These are phyloP conservation scores for Geotrichum histeridarum DNA, from an alignment of 1,139 yeast genomes.

Conservation along the genomic window DNA sequence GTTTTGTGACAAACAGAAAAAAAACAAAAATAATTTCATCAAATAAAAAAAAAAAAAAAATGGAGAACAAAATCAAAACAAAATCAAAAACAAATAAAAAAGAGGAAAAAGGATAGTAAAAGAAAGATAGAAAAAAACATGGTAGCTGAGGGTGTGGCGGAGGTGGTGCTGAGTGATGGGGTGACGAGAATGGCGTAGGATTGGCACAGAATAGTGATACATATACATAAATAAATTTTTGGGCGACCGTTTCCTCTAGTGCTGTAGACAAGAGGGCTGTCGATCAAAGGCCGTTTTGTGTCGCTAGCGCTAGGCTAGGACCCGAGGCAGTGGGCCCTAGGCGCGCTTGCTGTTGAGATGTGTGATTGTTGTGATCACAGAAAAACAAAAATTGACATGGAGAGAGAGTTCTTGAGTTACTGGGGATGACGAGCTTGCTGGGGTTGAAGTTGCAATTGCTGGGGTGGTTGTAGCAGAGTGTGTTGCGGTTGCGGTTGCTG, in stretches of 20 bases:
- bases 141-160: not conserved
- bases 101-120: too few species aligned
- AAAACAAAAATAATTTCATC: not conserved
- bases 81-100: not conserved
- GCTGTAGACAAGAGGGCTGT: not conserved
- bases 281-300: not conserved
- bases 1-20: not conserved
- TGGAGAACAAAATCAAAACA: not conserved
- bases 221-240: not conserved
- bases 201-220: not conserved
- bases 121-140: not conserved
- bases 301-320: not conserved
- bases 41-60: not conserved
- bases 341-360: not conserved
- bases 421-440: not conserved
- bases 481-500: not conserved
- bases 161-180: not conserved
- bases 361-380: not conserved
- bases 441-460: not conserved
- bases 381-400: not conserved
- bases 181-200: not conserved
- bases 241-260: not conserved
- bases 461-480: not conserved
- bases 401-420: not conserved
- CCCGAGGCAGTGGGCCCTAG: not conserved